Percentiles rank a stretch among this genome's conserved stretches.
These are phyloP conservation scores for Microcos paniculata DNA, from an alignment of 345 rosid species.

Conservation along the genomic window DNA sequence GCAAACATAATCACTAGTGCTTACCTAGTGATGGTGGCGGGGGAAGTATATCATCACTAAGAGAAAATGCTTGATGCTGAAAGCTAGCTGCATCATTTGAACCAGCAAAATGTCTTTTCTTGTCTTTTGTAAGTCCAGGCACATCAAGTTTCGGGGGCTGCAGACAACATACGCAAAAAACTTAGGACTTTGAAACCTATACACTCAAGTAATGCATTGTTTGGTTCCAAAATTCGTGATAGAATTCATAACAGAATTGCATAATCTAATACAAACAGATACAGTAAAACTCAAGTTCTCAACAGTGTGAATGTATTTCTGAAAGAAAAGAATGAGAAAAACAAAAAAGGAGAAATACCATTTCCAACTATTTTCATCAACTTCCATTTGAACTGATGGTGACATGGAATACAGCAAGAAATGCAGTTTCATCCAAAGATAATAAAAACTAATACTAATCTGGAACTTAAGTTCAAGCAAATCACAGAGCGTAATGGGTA, in stretches of 20 bases:
- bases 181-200: constrained; percentile 5
- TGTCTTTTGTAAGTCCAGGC: constrained; percentile 11
- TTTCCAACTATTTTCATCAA: constrained; percentile 3
- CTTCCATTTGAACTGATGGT: neutral
- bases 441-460: neutral
- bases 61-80: constrained; percentile 14
- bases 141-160: constrained; percentile 30
- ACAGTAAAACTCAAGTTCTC: neutral
- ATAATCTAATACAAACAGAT: neutral
- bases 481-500: neutral
- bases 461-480: constrained; percentile 1
- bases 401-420: neutral
- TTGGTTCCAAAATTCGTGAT: neutral
- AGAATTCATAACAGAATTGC: neutral
- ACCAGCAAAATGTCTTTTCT: constrained; percentile 15
- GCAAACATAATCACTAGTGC: constrained; percentile 6
- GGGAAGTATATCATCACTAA: constrained; percentile 31
- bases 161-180: constrained; percentile 7
- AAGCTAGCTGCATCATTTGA: constrained; percentile 15
- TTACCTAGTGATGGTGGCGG: constrained; percentile 66
- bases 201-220: neutral
- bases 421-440: neutral
- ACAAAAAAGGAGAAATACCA: neutral
- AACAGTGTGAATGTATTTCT: neutral
- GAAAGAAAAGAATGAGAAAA: neutral